phyloP scores from a whole-genome alignment of 2,329 filamentous ascomycete species.

The Fonsecaea monophora region DNA sequence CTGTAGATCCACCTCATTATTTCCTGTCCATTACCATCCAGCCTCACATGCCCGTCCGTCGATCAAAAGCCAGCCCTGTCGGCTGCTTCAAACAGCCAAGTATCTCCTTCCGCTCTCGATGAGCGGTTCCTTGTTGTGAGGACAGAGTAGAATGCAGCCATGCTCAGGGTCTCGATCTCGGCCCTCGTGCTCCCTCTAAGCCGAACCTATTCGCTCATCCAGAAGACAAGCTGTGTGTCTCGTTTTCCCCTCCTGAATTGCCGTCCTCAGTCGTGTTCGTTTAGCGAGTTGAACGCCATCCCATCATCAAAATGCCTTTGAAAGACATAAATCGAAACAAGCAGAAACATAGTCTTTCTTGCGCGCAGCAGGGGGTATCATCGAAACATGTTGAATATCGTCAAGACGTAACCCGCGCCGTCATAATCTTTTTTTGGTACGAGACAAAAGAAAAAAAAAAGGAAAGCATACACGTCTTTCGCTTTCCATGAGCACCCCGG shows the following conservation, averaged over 20 bases:
- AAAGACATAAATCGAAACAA: slow-evolving; percentile 19
- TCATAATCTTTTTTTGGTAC: slow-evolving; percentile 18
- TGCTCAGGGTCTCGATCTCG: neutral
- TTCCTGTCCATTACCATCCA: neutral
- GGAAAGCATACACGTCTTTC: slow-evolving; percentile 18
- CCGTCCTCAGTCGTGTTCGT: neutral
- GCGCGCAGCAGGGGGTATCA: slow-evolving; percentile 36
- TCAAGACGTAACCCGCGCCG: slow-evolving; percentile 37
- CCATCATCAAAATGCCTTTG: slow-evolving; percentile 21
- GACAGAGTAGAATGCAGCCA: neutral
- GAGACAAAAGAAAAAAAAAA: slow-evolving; percentile 11
- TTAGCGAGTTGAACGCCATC: slow-evolving; percentile 34
- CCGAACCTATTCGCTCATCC: neutral
- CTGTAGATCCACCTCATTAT: neutral
- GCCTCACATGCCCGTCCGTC: neutral
- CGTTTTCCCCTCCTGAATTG: neutral
- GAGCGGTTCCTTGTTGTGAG: neutral
- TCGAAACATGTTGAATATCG: slow-evolving; percentile 40
- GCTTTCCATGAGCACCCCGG: slow-evolving; percentile 14
- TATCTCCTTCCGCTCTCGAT: neutral
- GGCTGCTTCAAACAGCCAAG: neutral
- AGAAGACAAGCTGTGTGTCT: neutral
- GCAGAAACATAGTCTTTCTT: slow-evolving; percentile 26
- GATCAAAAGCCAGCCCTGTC: neutral
- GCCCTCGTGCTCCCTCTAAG: neutral